Conservation (phyloP, 2,329 filamentous ascomycete species). For the Pseudogymnoascus pannorum region DNA sequence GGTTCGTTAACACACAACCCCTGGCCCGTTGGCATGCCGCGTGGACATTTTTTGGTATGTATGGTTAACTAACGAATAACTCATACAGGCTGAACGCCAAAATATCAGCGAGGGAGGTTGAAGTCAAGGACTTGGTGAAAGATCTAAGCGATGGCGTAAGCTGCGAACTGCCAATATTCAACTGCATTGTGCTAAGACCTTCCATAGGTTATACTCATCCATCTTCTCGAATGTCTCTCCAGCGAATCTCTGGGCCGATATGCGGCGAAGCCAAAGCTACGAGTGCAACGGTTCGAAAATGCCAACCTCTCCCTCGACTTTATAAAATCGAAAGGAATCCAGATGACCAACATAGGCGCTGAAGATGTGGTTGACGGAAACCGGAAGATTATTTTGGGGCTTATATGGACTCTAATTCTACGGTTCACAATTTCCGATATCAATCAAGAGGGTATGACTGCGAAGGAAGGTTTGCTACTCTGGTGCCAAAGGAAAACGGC, state of each 20-base stretch:
- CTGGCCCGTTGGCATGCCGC: constrained; percentile 16
- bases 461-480: constrained; percentile 86
- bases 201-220: constrained; percentile 78
- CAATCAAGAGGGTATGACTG: constrained; percentile 94
- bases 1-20: constrained; percentile 39
- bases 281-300: constrained; percentile 96
- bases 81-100: constrained; percentile 83
- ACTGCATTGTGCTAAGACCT: constrained; percentile 9
- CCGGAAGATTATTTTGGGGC: constrained; percentile 89
- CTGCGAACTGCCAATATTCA: constrained; percentile 23
- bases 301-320: constrained; percentile 93
- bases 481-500: constrained; percentile 99
- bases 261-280: constrained; percentile 90
- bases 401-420: constrained; percentile 98
- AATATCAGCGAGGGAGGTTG: constrained; percentile 67
- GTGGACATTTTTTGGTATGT: not conserved
- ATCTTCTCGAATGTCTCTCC: constrained; percentile 92
- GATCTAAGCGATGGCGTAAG: constrained; percentile 91
- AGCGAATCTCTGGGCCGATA: constrained; percentile 93
- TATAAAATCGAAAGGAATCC: constrained; percentile 82
- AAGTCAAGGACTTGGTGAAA: constrained; percentile 77
- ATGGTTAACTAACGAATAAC: not conserved
- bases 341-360: constrained; percentile 97
- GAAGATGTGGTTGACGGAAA: constrained; percentile 98
- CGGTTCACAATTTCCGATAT: constrained; percentile 98